Evolutionary conservation across 805 yeast species (phyloP).

Genomic region (Saturnispora hagleri): DNA sequence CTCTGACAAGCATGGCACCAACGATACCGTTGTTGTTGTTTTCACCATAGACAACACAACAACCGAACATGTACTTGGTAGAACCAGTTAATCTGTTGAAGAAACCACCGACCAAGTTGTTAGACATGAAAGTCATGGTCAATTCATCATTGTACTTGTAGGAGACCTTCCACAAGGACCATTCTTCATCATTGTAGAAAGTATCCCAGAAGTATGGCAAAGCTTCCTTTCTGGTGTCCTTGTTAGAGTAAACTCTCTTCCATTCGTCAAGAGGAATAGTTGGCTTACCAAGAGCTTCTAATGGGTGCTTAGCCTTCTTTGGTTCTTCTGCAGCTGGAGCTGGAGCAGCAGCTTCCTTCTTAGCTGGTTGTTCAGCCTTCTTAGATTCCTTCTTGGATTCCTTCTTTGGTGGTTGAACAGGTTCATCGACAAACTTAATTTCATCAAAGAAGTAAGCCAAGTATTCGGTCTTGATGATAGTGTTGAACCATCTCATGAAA

Average conservation of each 20-base stretch:
- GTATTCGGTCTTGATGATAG: conserved; percentile 37
- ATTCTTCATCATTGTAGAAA: conserved; percentile 83
- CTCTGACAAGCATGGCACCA: conserved; percentile 93
- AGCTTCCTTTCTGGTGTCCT: conserved; percentile 89
- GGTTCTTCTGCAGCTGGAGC: conserved; percentile 38
- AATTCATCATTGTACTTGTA: conserved; percentile 98
- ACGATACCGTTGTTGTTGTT: conserved; percentile 96
- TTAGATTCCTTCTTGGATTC: conserved; percentile 46
- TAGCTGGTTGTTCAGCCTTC: conserved; percentile 28
- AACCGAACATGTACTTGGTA: conserved; percentile 89
- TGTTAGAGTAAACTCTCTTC: conserved; percentile 95
- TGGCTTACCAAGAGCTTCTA: conserved; percentile 69
- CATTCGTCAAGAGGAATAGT: conserved; percentile 75
- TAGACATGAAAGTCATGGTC: conserved; percentile 95
- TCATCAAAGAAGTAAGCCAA: conserved; percentile 42
- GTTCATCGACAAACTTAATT: conserved; percentile 53
- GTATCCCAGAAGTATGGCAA: conserved; percentile 96
- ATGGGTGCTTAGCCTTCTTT: conserved; percentile 87
- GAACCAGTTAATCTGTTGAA: conserved; percentile 91
- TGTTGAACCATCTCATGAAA: conserved; percentile 44
- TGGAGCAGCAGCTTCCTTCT: conserved; percentile 31
- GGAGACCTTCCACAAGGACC: conserved; percentile 91
- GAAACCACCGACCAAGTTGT: conserved; percentile 97
- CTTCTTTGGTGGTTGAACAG: conserved; percentile 53
- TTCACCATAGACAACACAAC: conserved; percentile 93